Conservation (phyloP, 1,284 basidiomycete species). For the Caloboletus inedulis region DNA sequence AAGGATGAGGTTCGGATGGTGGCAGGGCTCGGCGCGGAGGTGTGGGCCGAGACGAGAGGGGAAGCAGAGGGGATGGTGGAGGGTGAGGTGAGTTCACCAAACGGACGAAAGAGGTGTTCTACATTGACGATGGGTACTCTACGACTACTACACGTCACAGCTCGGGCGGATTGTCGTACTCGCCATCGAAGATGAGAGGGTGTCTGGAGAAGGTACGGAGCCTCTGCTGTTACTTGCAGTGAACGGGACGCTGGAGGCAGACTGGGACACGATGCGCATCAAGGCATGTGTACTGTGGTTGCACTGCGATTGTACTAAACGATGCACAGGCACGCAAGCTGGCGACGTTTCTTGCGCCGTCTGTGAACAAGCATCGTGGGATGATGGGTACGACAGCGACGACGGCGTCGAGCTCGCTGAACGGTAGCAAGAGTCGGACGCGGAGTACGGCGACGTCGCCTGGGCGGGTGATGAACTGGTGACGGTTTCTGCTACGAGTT, state of each 20-base stretch:
- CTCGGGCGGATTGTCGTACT: conserved; percentile 67
- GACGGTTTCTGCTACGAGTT: neutral
- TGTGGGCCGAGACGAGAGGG: conserved; percentile 69
- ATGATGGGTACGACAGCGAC: conserved; percentile 16
- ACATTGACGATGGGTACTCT: conserved; percentile 2
- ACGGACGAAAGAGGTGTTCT: neutral
- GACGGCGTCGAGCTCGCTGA: conserved; percentile 3
- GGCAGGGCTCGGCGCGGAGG: conserved; percentile 65
- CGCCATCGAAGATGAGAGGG: conserved; percentile 47
- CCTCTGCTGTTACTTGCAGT: conserved; percentile 67
- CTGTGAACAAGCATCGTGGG: conserved; percentile 40
- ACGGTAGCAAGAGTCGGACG: conserved; percentile 28
- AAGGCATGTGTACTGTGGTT: conserved; percentile 46
- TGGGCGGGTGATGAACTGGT: conserved; percentile 23
- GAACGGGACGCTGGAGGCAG: conserved; percentile 54
- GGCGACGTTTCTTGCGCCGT: conserved; percentile 41
- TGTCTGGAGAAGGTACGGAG: conserved; percentile 29
- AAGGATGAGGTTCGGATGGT: conserved; percentile 72
- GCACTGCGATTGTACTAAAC: conserved; percentile 1
- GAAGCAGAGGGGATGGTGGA: conserved; percentile 57
- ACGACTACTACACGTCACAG: conserved; percentile 34
- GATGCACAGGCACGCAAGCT: conserved; percentile 50
- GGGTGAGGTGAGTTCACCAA: conserved; percentile 52
- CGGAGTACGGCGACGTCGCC: conserved; percentile 31
- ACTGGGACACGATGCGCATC: conserved; percentile 59